phyloP scores from a whole-genome alignment of 108 stramenopile genomes.

The Skeletonema potamos region DNA sequence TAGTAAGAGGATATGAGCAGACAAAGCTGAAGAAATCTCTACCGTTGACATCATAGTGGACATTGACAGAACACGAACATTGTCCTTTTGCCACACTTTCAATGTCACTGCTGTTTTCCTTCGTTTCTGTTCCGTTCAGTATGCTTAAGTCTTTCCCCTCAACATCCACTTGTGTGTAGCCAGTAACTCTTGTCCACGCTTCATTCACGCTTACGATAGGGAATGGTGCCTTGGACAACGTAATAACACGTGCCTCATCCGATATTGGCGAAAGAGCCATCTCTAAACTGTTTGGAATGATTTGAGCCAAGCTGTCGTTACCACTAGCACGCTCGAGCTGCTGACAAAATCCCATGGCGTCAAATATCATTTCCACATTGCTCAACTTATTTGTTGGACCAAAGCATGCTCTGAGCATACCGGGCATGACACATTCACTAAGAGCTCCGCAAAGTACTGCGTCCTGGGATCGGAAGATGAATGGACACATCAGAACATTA shows the following conservation, averaged over 20 bases:
- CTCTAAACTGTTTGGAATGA: slow-evolving; percentile 79
- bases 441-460: slow-evolving; percentile 78
- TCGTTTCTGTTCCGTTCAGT: slow-evolving; percentile 46
- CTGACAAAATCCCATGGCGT: slow-evolving; percentile 90
- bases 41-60: slow-evolving; percentile 70
- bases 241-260: slow-evolving; percentile 81
- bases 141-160: slow-evolving; percentile 66
- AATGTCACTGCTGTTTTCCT: slow-evolving; percentile 40
- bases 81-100: slow-evolving; percentile 57
- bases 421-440: slow-evolving; percentile 75
- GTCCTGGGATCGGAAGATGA: slow-evolving; percentile 74
- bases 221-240: slow-evolving; percentile 65
- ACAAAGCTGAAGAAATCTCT: slow-evolving; percentile 70
- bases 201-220: slow-evolving; percentile 79
- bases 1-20: slow-evolving; percentile 81
- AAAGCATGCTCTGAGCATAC: slow-evolving; percentile 78
- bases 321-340: slow-evolving; percentile 81
- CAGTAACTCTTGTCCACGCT: slow-evolving; percentile 63
- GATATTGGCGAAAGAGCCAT: slow-evolving; percentile 71
- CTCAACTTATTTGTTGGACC: slow-evolving; percentile 64
- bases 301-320: slow-evolving; percentile 65
- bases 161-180: slow-evolving; percentile 75
- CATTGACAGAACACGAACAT: slow-evolving; percentile 57
- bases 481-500: slow-evolving; percentile 82
- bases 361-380: slow-evolving; percentile 78